Conservation (phyloP, 768 basidiomycete genomes). For the Ephemerocybe angulata region DNA sequence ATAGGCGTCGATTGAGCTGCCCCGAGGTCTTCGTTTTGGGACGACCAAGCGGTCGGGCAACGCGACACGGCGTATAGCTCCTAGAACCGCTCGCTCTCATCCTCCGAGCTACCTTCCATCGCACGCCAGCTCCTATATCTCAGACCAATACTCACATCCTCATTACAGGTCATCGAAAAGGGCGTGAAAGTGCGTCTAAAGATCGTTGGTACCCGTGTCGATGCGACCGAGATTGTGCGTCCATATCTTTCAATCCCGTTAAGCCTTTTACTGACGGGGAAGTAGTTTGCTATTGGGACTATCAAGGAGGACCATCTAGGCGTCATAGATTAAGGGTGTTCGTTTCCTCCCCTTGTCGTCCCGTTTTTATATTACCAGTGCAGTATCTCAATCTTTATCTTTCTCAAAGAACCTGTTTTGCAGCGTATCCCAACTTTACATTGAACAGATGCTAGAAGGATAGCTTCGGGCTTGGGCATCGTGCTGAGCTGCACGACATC, state of each 20-base stretch:
- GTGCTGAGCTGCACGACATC: no score
- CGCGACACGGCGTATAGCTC: no score
- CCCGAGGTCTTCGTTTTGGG: not conserved
- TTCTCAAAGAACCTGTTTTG: no score
- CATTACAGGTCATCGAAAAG: slow-evolving; percentile 80
- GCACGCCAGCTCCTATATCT: no score
- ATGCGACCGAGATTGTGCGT: slow-evolving; percentile 95
- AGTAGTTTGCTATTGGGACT: slow-evolving; percentile 91
- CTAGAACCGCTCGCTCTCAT: not conserved
- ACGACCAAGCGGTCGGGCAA: no score
- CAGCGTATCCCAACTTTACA: no score
- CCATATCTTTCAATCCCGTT: not conserved
- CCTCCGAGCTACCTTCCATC: not conserved
- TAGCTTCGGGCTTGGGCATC: no score
- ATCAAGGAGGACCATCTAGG: slow-evolving; percentile 99
- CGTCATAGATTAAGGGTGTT: slow-evolving; percentile 63
- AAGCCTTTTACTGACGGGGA: slow-evolving; percentile 1
- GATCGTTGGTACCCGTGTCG: slow-evolving; percentile 97
- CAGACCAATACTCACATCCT: not conserved
- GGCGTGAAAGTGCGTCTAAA: slow-evolving; percentile 90
- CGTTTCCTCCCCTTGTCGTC: not conserved
- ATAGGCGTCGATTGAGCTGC: not conserved
- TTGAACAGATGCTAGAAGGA: no score
- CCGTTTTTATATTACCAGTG: slow-evolving; percentile 2
- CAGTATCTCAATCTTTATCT: not conserved